Evolutionary conservation across 176 grass and related monocot species (phyloP), one percentile per base, ranked within the genome.

Genomic region (Typha latifolia): DNA sequence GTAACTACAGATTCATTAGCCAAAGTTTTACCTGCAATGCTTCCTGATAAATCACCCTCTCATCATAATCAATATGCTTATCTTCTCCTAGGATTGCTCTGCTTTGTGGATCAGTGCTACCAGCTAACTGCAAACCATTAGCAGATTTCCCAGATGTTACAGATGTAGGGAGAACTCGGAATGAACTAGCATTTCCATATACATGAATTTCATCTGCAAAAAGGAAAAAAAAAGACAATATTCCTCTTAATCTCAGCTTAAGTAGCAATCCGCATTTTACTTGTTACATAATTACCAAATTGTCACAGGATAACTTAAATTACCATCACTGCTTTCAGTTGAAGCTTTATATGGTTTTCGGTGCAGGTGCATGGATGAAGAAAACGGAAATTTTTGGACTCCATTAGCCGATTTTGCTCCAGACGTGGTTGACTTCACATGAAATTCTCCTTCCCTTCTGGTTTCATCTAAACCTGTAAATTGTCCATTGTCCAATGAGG

Each of bases 1-100:
- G 64, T 20, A 72, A 20, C 49, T 50, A 74, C 63, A 74, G 62
- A 49, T 56, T 51, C 59, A 5, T 64, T 32, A 59, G 52, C 49
- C 4, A 69, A 72, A 49, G 32, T 55, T 51, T 55, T 88, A 93
- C 95, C 89, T 94, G 95, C 57, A 99, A 77, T 10, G 94, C 94
- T 90, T 99, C 84, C 64, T 87, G 89, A 82, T 87, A 99, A 78
- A 99, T 81, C 4, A 79, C 72, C 62, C 89, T 84, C 73, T 99
- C 95, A 31, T 87, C 84, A 81, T 24, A 65, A 77, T 99, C 95
- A 66, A 86, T 7, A 43, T 22, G 51, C 63, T 81, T 87, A 71
- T 79, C 91, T 78, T 85, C 85, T 67, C 32, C 64, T 48, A 86
- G 62, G 48, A 47, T 89, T 64, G 80, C 48, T 24, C 62, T 86